A percentile compares a stretch with the other conserved stretches of the same genome.
phyloP scores from a whole-genome alignment of 768 basidiomycete species.

The Mycena kentingensis region DNA sequence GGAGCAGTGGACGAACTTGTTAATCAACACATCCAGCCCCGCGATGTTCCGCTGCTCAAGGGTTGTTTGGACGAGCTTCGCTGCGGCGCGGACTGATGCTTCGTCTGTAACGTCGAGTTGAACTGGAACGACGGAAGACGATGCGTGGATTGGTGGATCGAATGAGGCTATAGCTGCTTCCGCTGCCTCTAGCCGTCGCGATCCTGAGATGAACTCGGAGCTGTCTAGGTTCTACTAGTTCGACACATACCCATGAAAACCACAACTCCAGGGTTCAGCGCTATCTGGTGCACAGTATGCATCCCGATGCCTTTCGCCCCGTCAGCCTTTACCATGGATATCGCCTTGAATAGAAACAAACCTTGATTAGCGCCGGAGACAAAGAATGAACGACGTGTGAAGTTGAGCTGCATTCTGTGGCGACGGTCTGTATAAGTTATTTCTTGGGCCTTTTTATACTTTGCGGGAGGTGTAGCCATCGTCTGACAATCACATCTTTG shows the following conservation, averaged over 20 bases:
- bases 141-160: neutral
- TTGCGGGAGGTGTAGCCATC: too few species aligned
- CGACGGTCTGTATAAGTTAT: too few species aligned
- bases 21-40: slow-evolving; percentile 11
- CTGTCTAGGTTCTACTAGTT: neutral
- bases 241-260: slow-evolving; percentile 13
- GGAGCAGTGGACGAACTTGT: slow-evolving; percentile 8
- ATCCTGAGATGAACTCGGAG: neutral
- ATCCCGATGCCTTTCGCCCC: slow-evolving; percentile 7
- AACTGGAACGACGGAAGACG: slow-evolving; percentile 14
- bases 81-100: slow-evolving; percentile 8
- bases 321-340: neutral
- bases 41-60: neutral
- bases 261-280: slow-evolving; percentile 1
- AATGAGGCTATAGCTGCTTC: slow-evolving; percentile 6
- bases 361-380: slow-evolving; percentile 19
- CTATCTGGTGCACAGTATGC: slow-evolving; percentile 17
- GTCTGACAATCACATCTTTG: too few species aligned
- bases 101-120: slow-evolving; percentile 19
- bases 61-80: neutral
- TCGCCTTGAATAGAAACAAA: neutral
- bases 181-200: slow-evolving; percentile 12
- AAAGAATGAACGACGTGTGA: too few species aligned
- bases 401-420: too few species aligned
- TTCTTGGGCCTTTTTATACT: too few species aligned